Base-by-base conservation (phyloP, 2,329 filamentous ascomycete genomes). In the Claviceps purpurea region DNA sequence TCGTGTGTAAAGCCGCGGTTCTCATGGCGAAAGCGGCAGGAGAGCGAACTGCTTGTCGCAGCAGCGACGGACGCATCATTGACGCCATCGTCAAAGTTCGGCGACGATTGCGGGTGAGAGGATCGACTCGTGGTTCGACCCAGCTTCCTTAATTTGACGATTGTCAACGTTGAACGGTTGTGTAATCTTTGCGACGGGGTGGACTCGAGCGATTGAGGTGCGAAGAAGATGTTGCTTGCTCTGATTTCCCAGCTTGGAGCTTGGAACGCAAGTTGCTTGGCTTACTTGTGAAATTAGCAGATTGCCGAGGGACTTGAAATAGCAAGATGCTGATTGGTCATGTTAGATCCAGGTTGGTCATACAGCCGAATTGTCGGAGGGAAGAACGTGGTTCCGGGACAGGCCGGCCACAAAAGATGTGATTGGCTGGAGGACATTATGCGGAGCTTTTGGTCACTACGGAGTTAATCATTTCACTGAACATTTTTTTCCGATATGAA, bases 1-100 rank as follows among this genome's bases (percentile, higher is more conserved):
- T 88, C 63, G 85, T 87, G 71, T 96, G 90, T 79, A 98, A 95
- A 61, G 87, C 84, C 59, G 89, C 84, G 62, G 83, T 75, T 68
- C 82, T 75, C 59, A 72, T 70, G 55, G 67, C 62, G 55, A 67
- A 64, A 51, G 65, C 64, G 59, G 57, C 60, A 56, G 47, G 24
- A 22, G 50, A 39, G 7, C 66, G 65, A 58, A 64, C 64, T 50
- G 74, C 68, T 69, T 78, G 77, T 68, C 76, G 73, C 54, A 81
- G 71, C 66, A 80, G 67, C 58, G 73, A 68, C 52, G 77, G 70
- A 63, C 77, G 76, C 62, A 73, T 67, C 61, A 79, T 67, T 53
- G 78, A 81, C 58, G 77, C 77, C 78, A 82, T 82, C 52, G 38
- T 47, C 26, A 7, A n/a, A 13, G 11, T 43, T 40, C 7, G 38